These are phyloP conservation scores for Petunia secreta DNA, from an alignment of 257 asterid species.

Conservation along the genomic window DNA sequence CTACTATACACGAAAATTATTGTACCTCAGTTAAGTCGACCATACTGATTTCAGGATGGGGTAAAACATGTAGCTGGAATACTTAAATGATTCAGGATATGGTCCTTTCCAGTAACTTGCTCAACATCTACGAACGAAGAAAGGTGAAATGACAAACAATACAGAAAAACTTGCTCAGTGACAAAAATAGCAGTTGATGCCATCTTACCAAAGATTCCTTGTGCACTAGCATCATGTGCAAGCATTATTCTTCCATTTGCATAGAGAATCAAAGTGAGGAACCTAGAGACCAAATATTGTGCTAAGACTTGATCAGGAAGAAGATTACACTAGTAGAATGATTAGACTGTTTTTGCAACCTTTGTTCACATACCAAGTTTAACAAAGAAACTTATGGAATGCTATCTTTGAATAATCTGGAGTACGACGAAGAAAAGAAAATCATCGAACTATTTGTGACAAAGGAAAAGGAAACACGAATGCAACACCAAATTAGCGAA, in stretches of 20 bases:
- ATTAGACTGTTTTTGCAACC: too few species aligned
- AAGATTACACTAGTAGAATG: too few species aligned
- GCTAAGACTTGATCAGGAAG: background rate
- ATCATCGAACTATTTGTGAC: too few species aligned
- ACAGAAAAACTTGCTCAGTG: conserved; percentile 14
- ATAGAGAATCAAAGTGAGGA: conserved; percentile 93
- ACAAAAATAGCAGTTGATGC: conserved; percentile 26
- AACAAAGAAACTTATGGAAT: too few species aligned
- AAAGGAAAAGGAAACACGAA: too few species aligned
- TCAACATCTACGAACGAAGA: conserved; percentile 67
- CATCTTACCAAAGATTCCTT: conserved; percentile 80
- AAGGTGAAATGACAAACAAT: conserved; percentile 36
- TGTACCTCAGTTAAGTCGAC: conserved; percentile 96
- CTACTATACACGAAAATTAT: background rate
- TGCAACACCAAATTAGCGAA: too few species aligned
- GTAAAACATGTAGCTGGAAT: conserved; percentile 99
- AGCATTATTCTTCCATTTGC: conserved; percentile 99
- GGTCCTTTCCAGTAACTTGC: conserved; percentile 90
- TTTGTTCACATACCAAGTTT: too few species aligned
- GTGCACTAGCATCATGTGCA: conserved; percentile 99
- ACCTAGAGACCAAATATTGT: conserved; percentile 53
- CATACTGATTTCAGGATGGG: conserved; percentile 98
- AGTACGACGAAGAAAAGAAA: too few species aligned
- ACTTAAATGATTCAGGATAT: conserved; percentile 88
- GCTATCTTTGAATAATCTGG: too few species aligned